phyloP scores from a whole-genome alignment of 495 filamentous ascomycete species.

The Neurospora sp. region DNA sequence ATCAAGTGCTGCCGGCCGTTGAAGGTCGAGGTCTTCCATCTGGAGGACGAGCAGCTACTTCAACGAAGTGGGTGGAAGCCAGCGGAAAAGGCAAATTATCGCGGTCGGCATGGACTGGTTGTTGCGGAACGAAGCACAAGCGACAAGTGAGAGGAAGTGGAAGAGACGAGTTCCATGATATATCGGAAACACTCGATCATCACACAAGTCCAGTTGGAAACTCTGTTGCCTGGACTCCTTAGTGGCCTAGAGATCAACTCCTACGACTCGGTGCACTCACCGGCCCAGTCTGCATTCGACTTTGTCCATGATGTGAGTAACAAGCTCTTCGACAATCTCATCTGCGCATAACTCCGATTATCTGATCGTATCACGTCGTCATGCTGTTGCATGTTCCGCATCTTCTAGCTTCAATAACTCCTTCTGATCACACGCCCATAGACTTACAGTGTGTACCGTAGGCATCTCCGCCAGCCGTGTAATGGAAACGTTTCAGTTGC shows the following conservation, averaged over 20 bases:
- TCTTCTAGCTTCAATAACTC: not conserved
- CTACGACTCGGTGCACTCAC: not conserved
- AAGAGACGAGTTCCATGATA: not conserved
- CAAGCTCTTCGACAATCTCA: not conserved
- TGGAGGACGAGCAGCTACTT: conserved; percentile 40
- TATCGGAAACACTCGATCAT: not conserved
- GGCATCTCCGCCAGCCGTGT: not conserved
- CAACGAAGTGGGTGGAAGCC: conserved; percentile 48
- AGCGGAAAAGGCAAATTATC: conserved; percentile 47
- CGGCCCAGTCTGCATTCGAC: not conserved
- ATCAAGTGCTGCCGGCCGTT: conserved; percentile 62
- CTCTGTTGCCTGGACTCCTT: not conserved
- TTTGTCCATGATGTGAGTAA: not conserved
- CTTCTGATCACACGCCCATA: not conserved
- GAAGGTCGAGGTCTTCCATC: conserved; percentile 56
- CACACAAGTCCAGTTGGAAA: not conserved
- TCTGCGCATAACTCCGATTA: not conserved
- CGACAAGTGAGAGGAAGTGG: not conserved
- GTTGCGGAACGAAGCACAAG: conserved; percentile 1
- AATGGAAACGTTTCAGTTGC: not conserved
- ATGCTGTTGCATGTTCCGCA: not conserved
- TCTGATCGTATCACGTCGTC: not conserved
- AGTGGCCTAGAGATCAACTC: not conserved
- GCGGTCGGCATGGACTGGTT: conserved; percentile 55
- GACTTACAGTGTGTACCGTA: not conserved